Evolutionary conservation across 148 eudicot species (phyloP).

Genomic region (Diospyros lotus): DNA sequence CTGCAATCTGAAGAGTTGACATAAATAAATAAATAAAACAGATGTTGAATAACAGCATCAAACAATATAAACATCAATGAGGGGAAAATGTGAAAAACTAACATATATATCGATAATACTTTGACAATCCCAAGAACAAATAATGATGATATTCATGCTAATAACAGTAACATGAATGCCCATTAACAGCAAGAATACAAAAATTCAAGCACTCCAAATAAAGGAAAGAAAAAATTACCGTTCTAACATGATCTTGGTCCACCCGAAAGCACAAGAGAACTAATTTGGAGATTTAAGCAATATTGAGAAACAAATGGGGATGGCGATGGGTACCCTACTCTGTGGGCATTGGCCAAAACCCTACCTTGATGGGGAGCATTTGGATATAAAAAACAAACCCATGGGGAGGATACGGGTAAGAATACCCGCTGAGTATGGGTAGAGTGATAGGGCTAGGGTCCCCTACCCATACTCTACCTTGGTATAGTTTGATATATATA

Average conservation of each 20-base stretch:
- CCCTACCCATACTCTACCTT: too few species aligned
- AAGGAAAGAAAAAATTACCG: neutral
- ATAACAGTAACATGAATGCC: neutral
- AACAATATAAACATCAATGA: slow-evolving; percentile 2
- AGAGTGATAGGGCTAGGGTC: too few species aligned
- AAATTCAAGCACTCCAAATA: too few species aligned
- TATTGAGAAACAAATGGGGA: neutral
- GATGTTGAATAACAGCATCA: neutral
- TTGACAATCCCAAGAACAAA: neutral
- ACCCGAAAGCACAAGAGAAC: neutral
- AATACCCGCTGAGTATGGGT: too few species aligned
- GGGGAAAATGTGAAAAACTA: neutral
- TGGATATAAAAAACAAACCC: too few species aligned
- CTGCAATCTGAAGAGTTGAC: neutral
- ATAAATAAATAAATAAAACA: neutral
- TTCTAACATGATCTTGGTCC: neutral
- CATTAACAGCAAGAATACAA: neutral
- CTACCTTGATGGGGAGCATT: too few species aligned
- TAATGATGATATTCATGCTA: neutral
- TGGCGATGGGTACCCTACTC: too few species aligned
- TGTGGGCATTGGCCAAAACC: too few species aligned
- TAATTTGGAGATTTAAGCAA: neutral
- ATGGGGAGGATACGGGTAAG: too few species aligned
- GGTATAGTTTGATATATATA: too few species aligned
- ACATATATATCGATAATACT: neutral